Evolutionary conservation across 1,139 yeast genomes (phyloP).

Genomic region (Arxiozyma telluris): DNA sequence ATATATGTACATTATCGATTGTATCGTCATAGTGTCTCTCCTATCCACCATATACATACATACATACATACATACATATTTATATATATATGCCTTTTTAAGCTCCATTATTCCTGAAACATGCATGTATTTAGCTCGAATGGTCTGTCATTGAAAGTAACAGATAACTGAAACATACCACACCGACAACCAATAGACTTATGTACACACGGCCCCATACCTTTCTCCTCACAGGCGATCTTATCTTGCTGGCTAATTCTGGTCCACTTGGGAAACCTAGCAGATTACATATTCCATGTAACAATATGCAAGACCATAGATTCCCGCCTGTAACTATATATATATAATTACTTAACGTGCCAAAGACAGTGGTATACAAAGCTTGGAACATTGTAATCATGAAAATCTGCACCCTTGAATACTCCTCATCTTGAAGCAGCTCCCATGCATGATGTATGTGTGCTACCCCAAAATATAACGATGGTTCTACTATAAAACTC

Average conservation of each 20-base stretch:
- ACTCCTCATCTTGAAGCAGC: slow-evolving; percentile 28
- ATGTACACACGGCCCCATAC: background rate
- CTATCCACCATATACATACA: background rate
- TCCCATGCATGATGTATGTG: slow-evolving; percentile 81
- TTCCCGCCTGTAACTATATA: slow-evolving; percentile 44
- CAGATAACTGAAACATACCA: background rate
- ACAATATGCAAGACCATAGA: slow-evolving; percentile 53
- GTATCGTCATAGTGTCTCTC: background rate
- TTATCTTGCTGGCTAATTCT: slow-evolving; percentile 8
- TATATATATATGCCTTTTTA: no score
- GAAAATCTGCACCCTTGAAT: slow-evolving; percentile 31
- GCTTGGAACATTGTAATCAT: slow-evolving; percentile 49
- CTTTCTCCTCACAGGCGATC: background rate
- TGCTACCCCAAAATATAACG: slow-evolving; percentile 79
- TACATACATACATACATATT: no score
- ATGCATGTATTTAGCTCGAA: no score
- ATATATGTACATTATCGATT: background rate
- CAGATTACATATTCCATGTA: slow-evolving; percentile 69
- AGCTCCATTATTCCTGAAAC: no score
- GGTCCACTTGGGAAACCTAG: slow-evolving; percentile 60
- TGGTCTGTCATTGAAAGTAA: background rate
- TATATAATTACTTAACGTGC: slow-evolving; percentile 58
- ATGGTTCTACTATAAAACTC: slow-evolving; percentile 40
- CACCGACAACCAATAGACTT: background rate
- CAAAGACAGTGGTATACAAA: slow-evolving; percentile 70